A percentile compares a stretch with the other conserved stretches of the same genome.
These are phyloP conservation scores for Erodium moschatum DNA, from an alignment of 441 rosid species.

Conservation along the genomic window DNA sequence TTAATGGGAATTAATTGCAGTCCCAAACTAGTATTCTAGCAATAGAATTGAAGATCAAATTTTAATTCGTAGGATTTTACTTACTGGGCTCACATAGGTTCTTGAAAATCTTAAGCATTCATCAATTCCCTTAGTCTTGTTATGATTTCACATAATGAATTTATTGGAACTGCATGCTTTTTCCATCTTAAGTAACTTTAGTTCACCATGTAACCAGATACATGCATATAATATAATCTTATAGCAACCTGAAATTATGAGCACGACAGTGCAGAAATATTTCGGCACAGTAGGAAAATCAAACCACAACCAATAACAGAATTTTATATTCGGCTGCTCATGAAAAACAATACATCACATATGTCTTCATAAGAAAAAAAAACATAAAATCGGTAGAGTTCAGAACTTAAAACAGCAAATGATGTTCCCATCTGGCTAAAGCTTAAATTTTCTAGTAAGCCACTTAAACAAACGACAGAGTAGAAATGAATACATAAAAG, in stretches of 20 bases:
- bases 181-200: background rate
- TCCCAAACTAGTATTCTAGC: background rate
- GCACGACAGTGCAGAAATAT: background rate
- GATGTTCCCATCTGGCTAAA: background rate
- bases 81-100: background rate
- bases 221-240: background rate
- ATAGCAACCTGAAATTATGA: background rate
- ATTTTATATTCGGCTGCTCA: background rate
- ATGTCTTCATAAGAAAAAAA: background rate
- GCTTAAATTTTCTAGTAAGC: background rate
- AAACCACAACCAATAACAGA: background rate
- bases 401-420: background rate
- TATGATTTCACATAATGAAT: background rate
- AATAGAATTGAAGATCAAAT: background rate
- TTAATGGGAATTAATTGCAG: background rate
- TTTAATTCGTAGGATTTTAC: background rate
- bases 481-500: background rate
- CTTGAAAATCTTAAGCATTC: background rate
- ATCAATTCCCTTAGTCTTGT: background rate
- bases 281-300: background rate
- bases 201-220: background rate
- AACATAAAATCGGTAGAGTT: background rate
- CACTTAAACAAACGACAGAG: background rate
- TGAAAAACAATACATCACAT: background rate
- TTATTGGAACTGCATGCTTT: background rate